Evolutionary conservation across 352 stramenopile genomes (phyloP).

Genomic region (Phytophthora gonapodyides): DNA sequence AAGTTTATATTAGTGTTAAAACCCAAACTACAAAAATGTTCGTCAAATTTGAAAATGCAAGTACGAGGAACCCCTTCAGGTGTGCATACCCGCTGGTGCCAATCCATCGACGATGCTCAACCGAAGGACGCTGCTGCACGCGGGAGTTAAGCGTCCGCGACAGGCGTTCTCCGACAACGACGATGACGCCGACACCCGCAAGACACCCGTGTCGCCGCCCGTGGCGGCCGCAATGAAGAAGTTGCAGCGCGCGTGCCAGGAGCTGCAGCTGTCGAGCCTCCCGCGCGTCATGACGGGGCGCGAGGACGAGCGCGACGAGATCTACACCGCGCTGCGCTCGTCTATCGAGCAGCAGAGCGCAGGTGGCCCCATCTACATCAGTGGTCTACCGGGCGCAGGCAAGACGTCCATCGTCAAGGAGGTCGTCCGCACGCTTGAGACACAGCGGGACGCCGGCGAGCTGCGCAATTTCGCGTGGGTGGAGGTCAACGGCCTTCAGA

Average conservation of each 20-base stretch:
- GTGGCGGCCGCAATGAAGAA: slow-evolving; percentile 35
- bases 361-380: slow-evolving; percentile 70
- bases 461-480: slow-evolving; percentile 61
- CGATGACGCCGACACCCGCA: not conserved
- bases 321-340: slow-evolving; percentile 54
- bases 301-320: slow-evolving; percentile 63
- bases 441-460: slow-evolving; percentile 33
- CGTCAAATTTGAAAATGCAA: too few relatives aligned
- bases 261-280: slow-evolving; percentile 66
- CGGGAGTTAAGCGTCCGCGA: slow-evolving; percentile 20
- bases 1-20: too few relatives aligned
- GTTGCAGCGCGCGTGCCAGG: slow-evolving; percentile 55
- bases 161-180: not conserved
- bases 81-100: too few relatives aligned
- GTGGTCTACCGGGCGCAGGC: slow-evolving; percentile 62
- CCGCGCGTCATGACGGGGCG: slow-evolving; percentile 59
- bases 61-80: too few relatives aligned
- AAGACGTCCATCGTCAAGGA: slow-evolving; percentile 81
- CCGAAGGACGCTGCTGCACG: not conserved
- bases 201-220: slow-evolving; percentile 3
- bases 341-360: slow-evolving; percentile 61
- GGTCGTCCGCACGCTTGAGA: slow-evolving; percentile 55
- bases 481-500: slow-evolving; percentile 73
- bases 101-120: too few relatives aligned
- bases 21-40: too few relatives aligned